A percentile compares a stretch with the other conserved stretches of the same genome.
These are phyloP conservation scores for Silene conica DNA, from an alignment of 148 eudicot species.

Conservation along the genomic window DNA sequence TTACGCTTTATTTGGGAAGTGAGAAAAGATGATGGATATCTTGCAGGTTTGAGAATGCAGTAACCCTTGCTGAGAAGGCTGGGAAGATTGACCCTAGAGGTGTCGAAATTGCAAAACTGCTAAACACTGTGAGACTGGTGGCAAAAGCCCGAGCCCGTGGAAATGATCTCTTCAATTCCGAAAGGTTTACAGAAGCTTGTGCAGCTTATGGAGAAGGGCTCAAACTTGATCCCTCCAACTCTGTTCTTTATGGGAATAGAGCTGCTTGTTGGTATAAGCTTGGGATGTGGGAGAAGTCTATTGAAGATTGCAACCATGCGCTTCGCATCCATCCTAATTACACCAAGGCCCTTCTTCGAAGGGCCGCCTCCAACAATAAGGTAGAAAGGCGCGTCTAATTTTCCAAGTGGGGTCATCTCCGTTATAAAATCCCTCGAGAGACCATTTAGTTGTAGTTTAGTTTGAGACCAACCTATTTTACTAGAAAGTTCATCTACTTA, in stretches of 20 bases:
- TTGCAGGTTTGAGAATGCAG: slow-evolving; percentile 89
- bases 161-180: slow-evolving; percentile 77
- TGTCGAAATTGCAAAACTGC: slow-evolving; percentile 45
- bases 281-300: slow-evolving; percentile 65
- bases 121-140: slow-evolving; percentile 59
- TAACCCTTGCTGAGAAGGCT: slow-evolving; percentile 59
- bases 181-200: slow-evolving; percentile 85
- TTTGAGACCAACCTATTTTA: neutral
- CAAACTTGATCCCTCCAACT: slow-evolving; percentile 60
- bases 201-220: slow-evolving; percentile 92
- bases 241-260: slow-evolving; percentile 84
- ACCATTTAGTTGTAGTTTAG: neutral
- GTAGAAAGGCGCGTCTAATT: slow-evolving; percentile 25
- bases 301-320: slow-evolving; percentile 84
- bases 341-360: slow-evolving; percentile 80
- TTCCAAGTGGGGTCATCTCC: neutral
- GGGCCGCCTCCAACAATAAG: slow-evolving; percentile 82
- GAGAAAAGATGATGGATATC: slow-evolving; percentile 42
- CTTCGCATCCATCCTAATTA: slow-evolving; percentile 72
- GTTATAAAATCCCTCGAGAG: neutral
- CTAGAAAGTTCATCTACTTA: neutral
- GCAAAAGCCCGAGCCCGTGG: slow-evolving; percentile 83
- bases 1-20: slow-evolving; percentile 24
- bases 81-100: slow-evolving; percentile 54
- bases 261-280: slow-evolving; percentile 96